Conservation (phyloP, 305 asterid genomes). For the Euphrasia arctica region DNA sequence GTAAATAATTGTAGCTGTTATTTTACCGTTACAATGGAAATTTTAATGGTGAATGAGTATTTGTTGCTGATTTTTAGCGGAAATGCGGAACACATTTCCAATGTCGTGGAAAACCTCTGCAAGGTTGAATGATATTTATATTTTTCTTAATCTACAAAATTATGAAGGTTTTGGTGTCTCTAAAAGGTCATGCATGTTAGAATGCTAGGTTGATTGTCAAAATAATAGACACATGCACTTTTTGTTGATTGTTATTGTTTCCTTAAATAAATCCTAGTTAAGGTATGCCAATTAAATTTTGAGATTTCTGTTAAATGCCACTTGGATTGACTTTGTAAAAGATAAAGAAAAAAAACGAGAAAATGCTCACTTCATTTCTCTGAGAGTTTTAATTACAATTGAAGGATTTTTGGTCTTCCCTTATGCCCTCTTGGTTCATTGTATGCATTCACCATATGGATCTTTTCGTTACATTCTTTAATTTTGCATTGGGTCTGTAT, state of each 20-base stretch:
- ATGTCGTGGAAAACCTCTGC: conserved; percentile 8
- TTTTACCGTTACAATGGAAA: background rate
- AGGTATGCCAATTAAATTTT: conserved; percentile 4
- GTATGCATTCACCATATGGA: conserved; percentile 10
- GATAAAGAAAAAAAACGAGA: no score
- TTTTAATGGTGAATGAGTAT: conserved; percentile 1
- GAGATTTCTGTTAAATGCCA: conserved; percentile 3
- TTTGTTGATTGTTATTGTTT: background rate
- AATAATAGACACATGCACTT: background rate
- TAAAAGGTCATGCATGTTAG: conserved; percentile 1
- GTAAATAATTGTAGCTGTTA: conserved; percentile 6
- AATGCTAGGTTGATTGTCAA: background rate
- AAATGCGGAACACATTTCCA: background rate
- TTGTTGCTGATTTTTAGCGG: background rate
- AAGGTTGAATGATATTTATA: conserved; percentile 3
- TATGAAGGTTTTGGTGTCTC: background rate
- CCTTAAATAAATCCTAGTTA: background rate
- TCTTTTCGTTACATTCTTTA: conserved; percentile 1
- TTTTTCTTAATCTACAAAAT: background rate
- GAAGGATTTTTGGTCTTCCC: conserved; percentile 11
- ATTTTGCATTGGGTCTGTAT: conserved; percentile 18
- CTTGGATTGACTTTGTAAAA: background rate
- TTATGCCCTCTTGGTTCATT: background rate
- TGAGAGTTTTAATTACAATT: conserved; percentile 6
- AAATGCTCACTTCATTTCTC: conserved; percentile 12